Evolutionary conservation across 441 rosid species (phyloP).

Genomic region (Adansonia grandidieri): DNA sequence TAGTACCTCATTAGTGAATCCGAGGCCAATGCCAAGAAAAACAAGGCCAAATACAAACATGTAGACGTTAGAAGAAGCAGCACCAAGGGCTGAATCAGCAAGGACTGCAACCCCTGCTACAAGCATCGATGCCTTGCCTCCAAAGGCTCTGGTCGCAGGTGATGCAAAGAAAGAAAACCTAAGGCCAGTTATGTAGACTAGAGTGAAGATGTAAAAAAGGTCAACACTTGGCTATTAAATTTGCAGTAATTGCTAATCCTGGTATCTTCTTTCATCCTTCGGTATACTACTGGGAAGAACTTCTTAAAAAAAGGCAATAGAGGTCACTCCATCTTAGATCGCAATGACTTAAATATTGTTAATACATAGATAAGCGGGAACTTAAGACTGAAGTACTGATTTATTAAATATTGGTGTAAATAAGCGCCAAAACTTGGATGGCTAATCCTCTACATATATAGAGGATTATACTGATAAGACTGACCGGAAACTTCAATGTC

Average conservation of each 20-base stretch:
- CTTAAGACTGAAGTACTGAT: not conserved
- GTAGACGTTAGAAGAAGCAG: constrained; percentile 46
- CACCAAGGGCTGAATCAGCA: constrained; percentile 53
- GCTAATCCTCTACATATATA: not conserved
- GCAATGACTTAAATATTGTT: not conserved
- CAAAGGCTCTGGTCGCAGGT: constrained; percentile 45
- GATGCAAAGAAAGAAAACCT: constrained; percentile 52
- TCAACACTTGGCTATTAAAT: constrained; percentile 55
- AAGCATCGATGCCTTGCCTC: constrained; percentile 56
- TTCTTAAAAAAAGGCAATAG: constrained; percentile 60
- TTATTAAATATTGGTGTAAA: too few species aligned
- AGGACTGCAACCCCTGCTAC: constrained; percentile 52
- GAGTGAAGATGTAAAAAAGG: constrained; percentile 60
- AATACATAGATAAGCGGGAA: not conserved
- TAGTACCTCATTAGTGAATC: constrained; percentile 58
- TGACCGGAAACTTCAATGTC: constrained; percentile 76
- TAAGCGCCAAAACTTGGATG: not conserved
- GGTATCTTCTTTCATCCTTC: constrained; percentile 45
- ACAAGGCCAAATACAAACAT: constrained; percentile 62
- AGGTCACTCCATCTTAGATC: constrained; percentile 60
- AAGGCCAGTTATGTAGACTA: constrained; percentile 53
- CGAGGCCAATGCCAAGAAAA: constrained; percentile 59
- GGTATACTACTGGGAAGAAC: constrained; percentile 52
- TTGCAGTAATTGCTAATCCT: constrained; percentile 57
- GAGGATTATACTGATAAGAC: not conserved